These are phyloP conservation scores for Ambrosia artemisiifolia DNA, from an alignment of 129 eudicot genomes.

Conservation along the genomic window DNA sequence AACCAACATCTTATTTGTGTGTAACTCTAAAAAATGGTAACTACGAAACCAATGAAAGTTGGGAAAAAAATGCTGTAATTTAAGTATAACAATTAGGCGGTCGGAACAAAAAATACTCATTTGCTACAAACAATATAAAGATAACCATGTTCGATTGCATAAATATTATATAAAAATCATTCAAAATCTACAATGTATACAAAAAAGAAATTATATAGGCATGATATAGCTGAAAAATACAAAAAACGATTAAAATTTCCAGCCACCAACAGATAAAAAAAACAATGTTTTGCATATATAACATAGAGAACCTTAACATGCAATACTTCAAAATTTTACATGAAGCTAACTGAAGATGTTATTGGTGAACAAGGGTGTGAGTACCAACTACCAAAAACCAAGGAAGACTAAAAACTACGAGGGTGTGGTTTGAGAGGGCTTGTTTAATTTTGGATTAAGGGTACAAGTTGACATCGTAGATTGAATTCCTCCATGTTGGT, in stretches of 20 bases:
- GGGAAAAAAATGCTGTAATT: not conserved
- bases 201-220: too few relatives aligned
- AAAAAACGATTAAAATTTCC: too few relatives aligned
- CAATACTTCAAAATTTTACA: not conserved
- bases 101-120: too few relatives aligned
- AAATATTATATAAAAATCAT: too few relatives aligned
- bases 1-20: constrained; percentile 1
- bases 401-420: not conserved
- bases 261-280: not conserved
- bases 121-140: too few relatives aligned
- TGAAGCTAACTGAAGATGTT: not conserved
- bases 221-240: too few relatives aligned
- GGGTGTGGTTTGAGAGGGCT: not conserved
- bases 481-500: not conserved
- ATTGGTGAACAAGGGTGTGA: not conserved
- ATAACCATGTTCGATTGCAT: too few relatives aligned
- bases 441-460: not conserved
- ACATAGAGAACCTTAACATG: not conserved
- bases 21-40: not conserved
- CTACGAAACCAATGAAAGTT: not conserved
- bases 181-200: too few relatives aligned
- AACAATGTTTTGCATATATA: not conserved
- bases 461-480: not conserved
- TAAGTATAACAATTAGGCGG: not conserved
- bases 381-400: not conserved